Base-by-base conservation (phyloP, 495 filamentous ascomycete genomes). In the Rostrohypoxylon terebratum region DNA sequence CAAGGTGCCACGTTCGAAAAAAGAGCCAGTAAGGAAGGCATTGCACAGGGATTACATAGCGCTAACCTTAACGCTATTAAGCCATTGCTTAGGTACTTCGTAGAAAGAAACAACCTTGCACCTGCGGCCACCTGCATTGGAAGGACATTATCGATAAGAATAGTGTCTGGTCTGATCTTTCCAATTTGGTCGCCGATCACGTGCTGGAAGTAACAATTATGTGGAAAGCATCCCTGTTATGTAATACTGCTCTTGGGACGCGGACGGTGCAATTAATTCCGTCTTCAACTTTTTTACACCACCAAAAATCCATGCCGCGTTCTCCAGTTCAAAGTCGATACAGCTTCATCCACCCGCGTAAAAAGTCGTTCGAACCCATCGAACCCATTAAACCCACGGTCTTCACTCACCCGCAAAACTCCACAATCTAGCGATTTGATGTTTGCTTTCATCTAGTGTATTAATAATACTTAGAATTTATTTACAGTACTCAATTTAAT, bases 1-100 rank as follows among this genome's bases (percentile, higher is more conserved):
- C 48, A 83, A 83, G 79, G 78, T 82, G 82, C 82, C 82, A 84
- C 82, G 82, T 83, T 81, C 81, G 78, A 72, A 75, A 80, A 83
- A 80, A 76, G 54, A 63, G 66, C 34, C 59, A 59, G 54, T 63
- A 33, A 45, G 28, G 28, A 3, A 28, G 42, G 42, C 18, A 45
- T 20, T 18, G 42, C 8, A 66, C 77, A 77, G 74, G 77, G 73
- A 68, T 72, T 50, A 31, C 38, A 76, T 77, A 79, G 55, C 36
- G 25, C 34, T 48, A 47, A 23, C 14, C 23, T 18, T 48, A 31
- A 20, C 20, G 64, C 40, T 60, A 59, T 5, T 36, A 21, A 60
- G 6, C 0, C 25, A 61, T 42, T 18, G 58, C 58, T 4, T 25
- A 53, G n/a, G n/a, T n/a, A n/a, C n/a, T n/a, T n/a, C n/a, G n/a